Evolutionary conservation across 768 basidiomycete genomes (phyloP), one percentile per base, ranked within the genome.

Genomic region (Tulasnella sp.): DNA sequence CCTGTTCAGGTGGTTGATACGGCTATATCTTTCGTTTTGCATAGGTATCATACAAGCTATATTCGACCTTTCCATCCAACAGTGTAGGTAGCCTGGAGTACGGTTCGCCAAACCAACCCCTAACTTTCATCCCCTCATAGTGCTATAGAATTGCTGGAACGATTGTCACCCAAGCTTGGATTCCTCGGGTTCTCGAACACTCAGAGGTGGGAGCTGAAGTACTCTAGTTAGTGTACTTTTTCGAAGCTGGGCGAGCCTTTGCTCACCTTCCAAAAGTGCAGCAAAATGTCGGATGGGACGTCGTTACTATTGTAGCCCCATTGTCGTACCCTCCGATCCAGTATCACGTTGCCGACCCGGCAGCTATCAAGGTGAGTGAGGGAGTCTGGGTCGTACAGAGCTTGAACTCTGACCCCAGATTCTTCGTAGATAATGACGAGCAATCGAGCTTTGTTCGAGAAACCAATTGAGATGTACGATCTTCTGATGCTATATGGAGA

Each of bases 291-390:
- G 75, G 75, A 20, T 76, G 75, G 75, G 75, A 76, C 37, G 75
- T 76, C 3, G 23, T 40, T 23, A 35, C 48, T 18, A 29, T 42
- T 20, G 55, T 76, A 9, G 37, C 61, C 29, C 61, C 75, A 32
- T 37, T 51, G 61, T 61, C 37, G 13, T 48, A 44, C 7, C 73
- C 73, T 37, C 40, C 18, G 13, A 32, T 55, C 32, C 40, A 44
- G 23, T 74, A 32, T n/a, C 32, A 44, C 26, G 61, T 76, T 11
- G 75, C 75, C 10, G 75, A 76, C 37, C 26, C 55, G 16, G 26
- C 20, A 32, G 75, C 75, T 29, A 76, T 76, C 39, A 76, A 76
- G 42, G 75, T 76, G n/a, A 67, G 61, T 29, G 13, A 51, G 61
- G 29, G 15, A 35, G 2, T 5, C 15, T 13, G 15, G 29, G 3